phyloP scores from a whole-genome alignment of 768 basidiomycete species.

The Suillus subalutaceus region DNA sequence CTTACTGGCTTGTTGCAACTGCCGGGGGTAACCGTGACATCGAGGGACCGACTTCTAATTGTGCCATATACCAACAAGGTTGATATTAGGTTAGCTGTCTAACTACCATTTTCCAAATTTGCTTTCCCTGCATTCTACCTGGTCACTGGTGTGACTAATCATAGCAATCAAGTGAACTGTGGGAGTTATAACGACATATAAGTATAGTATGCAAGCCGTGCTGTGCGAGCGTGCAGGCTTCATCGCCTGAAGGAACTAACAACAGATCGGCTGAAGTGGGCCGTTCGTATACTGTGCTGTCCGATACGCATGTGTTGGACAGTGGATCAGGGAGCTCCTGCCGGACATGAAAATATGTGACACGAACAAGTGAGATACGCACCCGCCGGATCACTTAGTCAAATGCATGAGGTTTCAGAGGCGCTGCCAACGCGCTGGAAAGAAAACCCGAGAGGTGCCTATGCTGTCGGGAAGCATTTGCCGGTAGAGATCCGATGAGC shows the following conservation, averaged over 20 bases:
- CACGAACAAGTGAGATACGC: background rate
- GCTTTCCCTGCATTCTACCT: background rate
- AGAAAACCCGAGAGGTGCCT: background rate
- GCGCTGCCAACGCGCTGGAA: background rate
- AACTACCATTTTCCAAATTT: background rate
- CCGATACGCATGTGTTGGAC: background rate
- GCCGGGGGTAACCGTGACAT: background rate
- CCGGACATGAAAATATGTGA: background rate
- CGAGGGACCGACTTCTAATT: background rate
- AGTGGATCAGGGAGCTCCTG: background rate
- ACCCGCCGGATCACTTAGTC: background rate
- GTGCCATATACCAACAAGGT: background rate
- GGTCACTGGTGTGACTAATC: background rate
- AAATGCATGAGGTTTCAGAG: background rate
- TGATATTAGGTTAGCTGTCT: background rate
- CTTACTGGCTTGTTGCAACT: background rate
- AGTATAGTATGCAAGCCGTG: background rate
- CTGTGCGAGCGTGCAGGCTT: background rate
- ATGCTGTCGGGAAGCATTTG: background rate
- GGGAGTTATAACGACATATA: background rate
- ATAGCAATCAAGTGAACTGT: background rate
- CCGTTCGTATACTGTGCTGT: background rate
- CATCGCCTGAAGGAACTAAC: background rate
- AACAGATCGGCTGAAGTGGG: background rate
- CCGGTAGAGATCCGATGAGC: background rate